These are phyloP conservation scores for Zancudomyces culisetae DNA, from an alignment of 371 early-diverging fungal genomes.

Conservation along the genomic window DNA sequence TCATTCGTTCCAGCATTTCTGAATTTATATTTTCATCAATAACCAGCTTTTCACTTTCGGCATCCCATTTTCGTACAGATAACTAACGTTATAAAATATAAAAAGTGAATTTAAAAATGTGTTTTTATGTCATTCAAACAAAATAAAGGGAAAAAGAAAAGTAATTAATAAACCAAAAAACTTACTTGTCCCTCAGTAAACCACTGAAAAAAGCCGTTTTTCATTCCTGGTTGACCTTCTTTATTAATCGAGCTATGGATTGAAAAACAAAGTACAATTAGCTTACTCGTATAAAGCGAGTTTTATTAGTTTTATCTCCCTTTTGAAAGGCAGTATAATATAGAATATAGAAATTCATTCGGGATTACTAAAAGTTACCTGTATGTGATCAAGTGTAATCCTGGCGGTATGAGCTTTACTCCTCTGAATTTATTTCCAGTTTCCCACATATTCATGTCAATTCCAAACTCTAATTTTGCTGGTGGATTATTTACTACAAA, in stretches of 20 bases:
- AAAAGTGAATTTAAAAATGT: too few relatives aligned
- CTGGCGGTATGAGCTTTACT: conserved; percentile 82
- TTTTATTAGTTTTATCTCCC: too few relatives aligned
- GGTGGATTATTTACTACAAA: conserved; percentile 71
- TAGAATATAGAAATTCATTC: too few relatives aligned
- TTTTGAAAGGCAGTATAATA: too few relatives aligned
- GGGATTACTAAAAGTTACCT: too few relatives aligned
- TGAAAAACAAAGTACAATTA: too few relatives aligned
- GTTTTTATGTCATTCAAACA: too few relatives aligned
- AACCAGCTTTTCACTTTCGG: conserved; percentile 31
- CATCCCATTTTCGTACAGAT: conserved; percentile 58
- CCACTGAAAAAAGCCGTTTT: conserved; percentile 54
- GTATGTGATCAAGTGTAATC: conserved; percentile 80
- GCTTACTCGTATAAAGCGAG: too few relatives aligned
- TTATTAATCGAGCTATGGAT: conserved; percentile 32
- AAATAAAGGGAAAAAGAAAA: too few relatives aligned
- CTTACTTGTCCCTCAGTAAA: conserved; percentile 44
- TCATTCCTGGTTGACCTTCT: conserved; percentile 35
- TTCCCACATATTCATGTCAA: conserved; percentile 80
- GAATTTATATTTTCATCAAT: conserved; percentile 29
- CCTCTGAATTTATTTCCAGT: conserved; percentile 83
- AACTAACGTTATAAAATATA: too few relatives aligned
- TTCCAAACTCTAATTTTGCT: conserved; percentile 63
- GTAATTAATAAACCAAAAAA: neutral
- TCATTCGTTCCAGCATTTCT: conserved; percentile 26